Conservation (phyloP, 148 eudicot species). For the Cornus kousa region DNA sequence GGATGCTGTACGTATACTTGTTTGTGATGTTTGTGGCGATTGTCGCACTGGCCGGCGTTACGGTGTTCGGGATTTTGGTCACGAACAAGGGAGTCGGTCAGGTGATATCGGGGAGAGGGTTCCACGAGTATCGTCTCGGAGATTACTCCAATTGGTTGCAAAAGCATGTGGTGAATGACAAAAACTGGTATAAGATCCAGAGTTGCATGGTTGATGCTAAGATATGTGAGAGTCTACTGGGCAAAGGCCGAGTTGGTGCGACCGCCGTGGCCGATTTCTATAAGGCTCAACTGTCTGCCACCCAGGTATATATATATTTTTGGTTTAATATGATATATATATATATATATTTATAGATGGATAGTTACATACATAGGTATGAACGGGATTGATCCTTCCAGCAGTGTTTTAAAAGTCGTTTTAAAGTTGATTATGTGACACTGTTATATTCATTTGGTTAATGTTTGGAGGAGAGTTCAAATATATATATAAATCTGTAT, state of each 20-base stretch:
- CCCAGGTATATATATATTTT: conserved; percentile 14
- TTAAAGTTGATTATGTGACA: too few relatives aligned
- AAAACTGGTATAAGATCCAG: conserved; percentile 31
- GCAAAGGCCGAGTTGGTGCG: neutral
- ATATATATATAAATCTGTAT: too few relatives aligned
- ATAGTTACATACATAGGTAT: too few relatives aligned
- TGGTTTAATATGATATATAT: neutral
- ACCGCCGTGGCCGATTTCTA: conserved; percentile 9
- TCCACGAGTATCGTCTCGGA: conserved; percentile 24
- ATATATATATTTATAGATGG: neutral
- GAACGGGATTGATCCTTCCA: too few relatives aligned
- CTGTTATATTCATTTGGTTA: too few relatives aligned
- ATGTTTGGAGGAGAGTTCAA: too few relatives aligned
- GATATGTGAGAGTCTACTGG: conserved; percentile 17
- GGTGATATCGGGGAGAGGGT: conserved; percentile 18
- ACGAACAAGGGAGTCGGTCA: conserved; percentile 31
- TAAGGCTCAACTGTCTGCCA: conserved; percentile 6
- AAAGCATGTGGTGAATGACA: conserved; percentile 20
- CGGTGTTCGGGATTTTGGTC: conserved; percentile 28
- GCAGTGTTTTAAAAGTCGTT: too few relatives aligned
- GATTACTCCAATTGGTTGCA: conserved; percentile 47
- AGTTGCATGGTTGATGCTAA: conserved; percentile 30
- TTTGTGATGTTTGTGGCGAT: conserved; percentile 23
- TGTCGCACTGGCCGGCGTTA: conserved; percentile 10
- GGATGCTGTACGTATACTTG: conserved; percentile 34